Evolutionary conservation across 306 rosid genomes (phyloP).

Genomic region (Acmispon strigosus): DNA sequence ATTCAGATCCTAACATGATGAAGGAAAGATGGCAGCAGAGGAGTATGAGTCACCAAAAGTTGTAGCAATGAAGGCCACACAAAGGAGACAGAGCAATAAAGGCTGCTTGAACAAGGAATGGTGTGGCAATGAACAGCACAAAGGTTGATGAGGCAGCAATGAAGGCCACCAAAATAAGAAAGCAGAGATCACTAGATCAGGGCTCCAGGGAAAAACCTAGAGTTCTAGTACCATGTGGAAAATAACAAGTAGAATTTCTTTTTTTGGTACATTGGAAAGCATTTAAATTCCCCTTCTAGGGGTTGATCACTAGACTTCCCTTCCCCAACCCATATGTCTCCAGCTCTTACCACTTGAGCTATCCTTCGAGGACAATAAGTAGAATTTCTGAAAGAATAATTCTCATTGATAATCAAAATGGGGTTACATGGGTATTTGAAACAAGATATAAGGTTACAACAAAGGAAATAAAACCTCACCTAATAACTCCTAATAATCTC

Average conservation of each 20-base stretch:
- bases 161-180: background rate
- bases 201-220: background rate
- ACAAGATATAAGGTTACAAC: too few species aligned
- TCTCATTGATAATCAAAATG: too few species aligned
- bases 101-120: background rate
- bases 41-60: too few species aligned
- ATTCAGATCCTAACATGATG: background rate
- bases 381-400: background rate
- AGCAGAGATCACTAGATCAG: background rate
- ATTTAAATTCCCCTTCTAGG: too few species aligned
- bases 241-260: too few species aligned
- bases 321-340: too few species aligned
- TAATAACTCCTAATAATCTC: too few species aligned
- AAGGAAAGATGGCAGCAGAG: too few species aligned
- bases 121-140: background rate
- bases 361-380: too few species aligned
- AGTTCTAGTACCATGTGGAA: background rate
- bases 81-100: background rate
- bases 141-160: background rate
- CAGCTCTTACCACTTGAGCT: too few species aligned
- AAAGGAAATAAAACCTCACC: background rate
- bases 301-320: too few species aligned
- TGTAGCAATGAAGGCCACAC: background rate
- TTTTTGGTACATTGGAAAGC: too few species aligned
- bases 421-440: background rate